phyloP scores from a whole-genome alignment of 768 basidiomycete species.

The Serpula lacrymans region DNA sequence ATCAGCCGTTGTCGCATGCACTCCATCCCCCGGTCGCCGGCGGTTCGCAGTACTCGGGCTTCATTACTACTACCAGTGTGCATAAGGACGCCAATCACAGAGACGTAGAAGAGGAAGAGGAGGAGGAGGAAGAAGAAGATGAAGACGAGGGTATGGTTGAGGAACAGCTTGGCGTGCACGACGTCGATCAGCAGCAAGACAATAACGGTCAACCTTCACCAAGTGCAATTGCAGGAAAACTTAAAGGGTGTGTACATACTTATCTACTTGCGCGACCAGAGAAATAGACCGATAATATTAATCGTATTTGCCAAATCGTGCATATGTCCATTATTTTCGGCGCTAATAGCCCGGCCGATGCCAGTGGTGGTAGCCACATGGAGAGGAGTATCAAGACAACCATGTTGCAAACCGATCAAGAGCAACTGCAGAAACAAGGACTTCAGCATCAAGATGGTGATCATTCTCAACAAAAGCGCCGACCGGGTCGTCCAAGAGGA shows the following conservation, averaged over 20 bases:
- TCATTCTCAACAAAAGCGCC: slow-evolving; percentile 53
- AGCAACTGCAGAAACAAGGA: slow-evolving; percentile 12
- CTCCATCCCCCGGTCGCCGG: slow-evolving; percentile 50
- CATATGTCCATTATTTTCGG: no score
- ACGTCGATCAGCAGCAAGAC: slow-evolving; percentile 40
- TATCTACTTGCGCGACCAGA: no score
- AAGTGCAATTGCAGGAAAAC: slow-evolving; percentile 25
- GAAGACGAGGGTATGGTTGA: slow-evolving; percentile 74
- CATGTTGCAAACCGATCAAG: no score
- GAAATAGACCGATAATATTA: no score
- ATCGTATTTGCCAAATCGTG: no score
- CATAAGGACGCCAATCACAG: slow-evolving; percentile 23
- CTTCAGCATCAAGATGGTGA: slow-evolving; percentile 28
- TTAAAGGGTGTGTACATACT: slow-evolving; percentile 13
- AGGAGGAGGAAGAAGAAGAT: slow-evolving; percentile 64
- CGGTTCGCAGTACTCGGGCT: slow-evolving; percentile 25
- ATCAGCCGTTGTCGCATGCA: slow-evolving; percentile 79
- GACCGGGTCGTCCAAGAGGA: slow-evolving; percentile 75
- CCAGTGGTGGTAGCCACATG: no score
- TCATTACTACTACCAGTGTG: slow-evolving; percentile 27
- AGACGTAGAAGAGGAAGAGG: slow-evolving; percentile 59
- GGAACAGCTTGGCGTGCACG: slow-evolving; percentile 50
- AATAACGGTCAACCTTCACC: slow-evolving; percentile 37
- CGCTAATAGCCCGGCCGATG: no score
- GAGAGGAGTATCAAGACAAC: no score